Conservation (phyloP, 2,329 filamentous ascomycete species). For the Teratosphaeria nubilosa region DNA sequence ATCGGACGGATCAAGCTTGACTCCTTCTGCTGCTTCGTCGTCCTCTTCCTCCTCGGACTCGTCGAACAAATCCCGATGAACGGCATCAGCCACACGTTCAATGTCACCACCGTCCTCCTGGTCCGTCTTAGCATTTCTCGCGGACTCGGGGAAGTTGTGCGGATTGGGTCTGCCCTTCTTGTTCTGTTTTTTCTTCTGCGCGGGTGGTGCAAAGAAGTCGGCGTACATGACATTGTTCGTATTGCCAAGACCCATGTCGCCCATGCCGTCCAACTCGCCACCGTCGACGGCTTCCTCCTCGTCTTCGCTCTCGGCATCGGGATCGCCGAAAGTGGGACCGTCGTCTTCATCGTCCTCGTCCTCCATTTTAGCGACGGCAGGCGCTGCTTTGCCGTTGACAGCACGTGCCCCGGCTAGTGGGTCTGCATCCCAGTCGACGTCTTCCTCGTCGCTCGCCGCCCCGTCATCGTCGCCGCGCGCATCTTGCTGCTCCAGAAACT, state of each 20-base stretch:
- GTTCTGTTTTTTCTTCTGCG: conserved; percentile 53
- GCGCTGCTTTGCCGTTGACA: conserved; percentile 18
- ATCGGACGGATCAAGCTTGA: conserved; percentile 53
- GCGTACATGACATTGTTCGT: conserved; percentile 85
- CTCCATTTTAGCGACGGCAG: conserved; percentile 31
- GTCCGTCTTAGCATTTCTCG: conserved; percentile 29
- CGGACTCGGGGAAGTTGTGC: conserved; percentile 33
- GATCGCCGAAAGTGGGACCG: conserved; percentile 75
- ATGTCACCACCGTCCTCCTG: conserved; percentile 52
- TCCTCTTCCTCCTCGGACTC: conserved; percentile 56
- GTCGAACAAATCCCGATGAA: conserved; percentile 84
- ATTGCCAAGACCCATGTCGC: conserved; percentile 52
- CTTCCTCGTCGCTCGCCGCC: conserved; percentile 65
- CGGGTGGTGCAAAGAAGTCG: conserved; percentile 85
- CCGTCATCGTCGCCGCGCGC: conserved; percentile 65
- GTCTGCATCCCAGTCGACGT: conserved; percentile 78
- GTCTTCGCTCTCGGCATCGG: conserved; percentile 57
- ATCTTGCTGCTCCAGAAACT: conserved; percentile 81
- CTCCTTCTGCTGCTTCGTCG: conserved; percentile 47
- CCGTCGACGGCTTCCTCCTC: conserved; percentile 46
- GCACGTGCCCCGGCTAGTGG: conserved; percentile 45
- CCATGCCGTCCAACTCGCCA: conserved; percentile 42
- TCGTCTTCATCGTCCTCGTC: conserved; percentile 61
- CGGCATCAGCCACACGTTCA: conserved; percentile 73
- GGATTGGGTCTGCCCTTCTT: conserved; percentile 47